Conservation (phyloP, 1,139 yeast genomes). For the Yamadazyma kanchanaburiensis region DNA sequence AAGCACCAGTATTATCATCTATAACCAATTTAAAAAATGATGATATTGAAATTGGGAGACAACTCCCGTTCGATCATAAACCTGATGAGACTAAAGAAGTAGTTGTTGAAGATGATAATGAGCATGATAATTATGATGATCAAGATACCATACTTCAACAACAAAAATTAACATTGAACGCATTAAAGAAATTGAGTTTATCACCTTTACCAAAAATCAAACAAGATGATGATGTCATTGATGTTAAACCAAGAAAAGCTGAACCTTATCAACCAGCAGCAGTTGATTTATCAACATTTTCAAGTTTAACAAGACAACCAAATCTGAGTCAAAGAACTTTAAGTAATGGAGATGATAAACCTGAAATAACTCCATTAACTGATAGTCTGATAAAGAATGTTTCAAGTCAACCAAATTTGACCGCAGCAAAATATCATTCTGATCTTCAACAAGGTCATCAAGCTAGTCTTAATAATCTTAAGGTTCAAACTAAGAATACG, state of each 20-base stretch:
- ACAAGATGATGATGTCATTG: too few relatives aligned
- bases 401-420: neutral
- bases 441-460: constrained; percentile 9
- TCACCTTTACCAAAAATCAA: constrained; percentile 39
- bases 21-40: constrained; percentile 28
- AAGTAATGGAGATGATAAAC: constrained; percentile 1
- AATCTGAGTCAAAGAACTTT: constrained; percentile 13
- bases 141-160: constrained; percentile 37
- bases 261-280: constrained; percentile 54
- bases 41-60: constrained; percentile 41
- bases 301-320: constrained; percentile 47
- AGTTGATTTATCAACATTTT: constrained; percentile 48
- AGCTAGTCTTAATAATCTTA: constrained; percentile 9
- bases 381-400: neutral
- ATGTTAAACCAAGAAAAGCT: constrained; percentile 3
- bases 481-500: constrained; percentile 7
- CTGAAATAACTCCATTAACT: neutral
- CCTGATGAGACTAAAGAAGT: constrained; percentile 6
- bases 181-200: constrained; percentile 43
- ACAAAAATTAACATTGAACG: constrained; percentile 42
- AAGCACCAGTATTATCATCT: constrained; percentile 46
- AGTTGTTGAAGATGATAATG: constrained; percentile 3
- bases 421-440: neutral
- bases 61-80: constrained; percentile 35
- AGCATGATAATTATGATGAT: constrained; percentile 25